Percentiles rank a stretch among this genome's conserved stretches.
These are phyloP conservation scores for Suillus luteus DNA, from an alignment of 768 basidiomycete species.

Conservation along the genomic window DNA sequence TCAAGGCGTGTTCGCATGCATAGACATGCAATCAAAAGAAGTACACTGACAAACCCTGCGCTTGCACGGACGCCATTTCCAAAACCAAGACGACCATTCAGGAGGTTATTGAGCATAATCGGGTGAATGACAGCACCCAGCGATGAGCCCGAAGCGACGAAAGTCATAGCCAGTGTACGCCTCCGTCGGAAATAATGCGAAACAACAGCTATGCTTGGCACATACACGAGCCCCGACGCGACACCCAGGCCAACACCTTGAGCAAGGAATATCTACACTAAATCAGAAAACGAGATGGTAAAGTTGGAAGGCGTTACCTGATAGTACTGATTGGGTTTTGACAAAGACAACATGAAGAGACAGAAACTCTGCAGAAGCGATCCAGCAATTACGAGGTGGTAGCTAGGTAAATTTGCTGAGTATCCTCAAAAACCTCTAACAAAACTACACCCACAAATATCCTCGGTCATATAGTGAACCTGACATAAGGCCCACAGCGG, in stretches of 20 bases:
- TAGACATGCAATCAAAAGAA: constrained; percentile 32
- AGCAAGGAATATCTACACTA: constrained; percentile 20
- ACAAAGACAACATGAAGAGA: constrained; percentile 46
- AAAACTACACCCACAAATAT: constrained; percentile 43
- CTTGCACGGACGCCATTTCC: constrained; percentile 43
- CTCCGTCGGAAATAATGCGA: constrained; percentile 43
- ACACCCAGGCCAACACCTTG: constrained; percentile 41
- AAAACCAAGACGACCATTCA: constrained; percentile 28
- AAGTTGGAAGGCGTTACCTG: constrained; percentile 27
- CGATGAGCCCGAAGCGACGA: constrained; percentile 40
- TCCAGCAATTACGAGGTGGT: constrained; percentile 47
- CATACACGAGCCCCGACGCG: constrained; percentile 43
- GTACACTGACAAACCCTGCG: constrained; percentile 39
- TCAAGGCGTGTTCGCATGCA: constrained; percentile 40
- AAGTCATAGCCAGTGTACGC: constrained; percentile 41
- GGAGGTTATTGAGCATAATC: constrained; percentile 30
- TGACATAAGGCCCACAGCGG: constrained; percentile 45
- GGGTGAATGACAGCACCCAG: constrained; percentile 17
- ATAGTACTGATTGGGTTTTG: constrained; percentile 39
- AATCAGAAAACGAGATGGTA: not conserved
- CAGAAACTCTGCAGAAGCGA: constrained; percentile 43
- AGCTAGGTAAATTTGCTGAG: constrained; percentile 29
- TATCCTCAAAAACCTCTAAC: not conserved
- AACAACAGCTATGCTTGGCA: constrained; percentile 43
- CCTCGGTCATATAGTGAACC: constrained; percentile 55